Evolutionary conservation across 495 filamentous ascomycete species (phyloP).

Genomic region (Aspergillus sclerotiicarbonarius): DNA sequence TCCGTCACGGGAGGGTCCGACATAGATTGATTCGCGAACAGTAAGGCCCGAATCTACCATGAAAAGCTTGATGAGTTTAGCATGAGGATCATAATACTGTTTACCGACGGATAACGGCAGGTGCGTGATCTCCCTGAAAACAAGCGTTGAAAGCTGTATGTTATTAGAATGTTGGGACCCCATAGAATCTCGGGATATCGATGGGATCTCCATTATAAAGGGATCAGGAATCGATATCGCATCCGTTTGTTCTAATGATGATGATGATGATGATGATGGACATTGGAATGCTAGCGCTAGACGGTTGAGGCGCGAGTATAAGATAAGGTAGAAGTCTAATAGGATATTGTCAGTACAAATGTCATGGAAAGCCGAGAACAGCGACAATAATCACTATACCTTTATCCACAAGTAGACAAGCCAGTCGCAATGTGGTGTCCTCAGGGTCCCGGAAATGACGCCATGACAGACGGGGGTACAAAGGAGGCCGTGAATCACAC

Average conservation of each 20-base stretch:
- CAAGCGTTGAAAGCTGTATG: slow-evolving; percentile 29
- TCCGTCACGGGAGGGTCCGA: slow-evolving; percentile 11
- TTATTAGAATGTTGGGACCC: slow-evolving; percentile 5
- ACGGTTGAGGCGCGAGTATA: slow-evolving; percentile 46
- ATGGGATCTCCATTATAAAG: slow-evolving; percentile 38
- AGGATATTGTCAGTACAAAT: background rate
- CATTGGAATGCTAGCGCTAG: slow-evolving; percentile 39
- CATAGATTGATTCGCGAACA: slow-evolving; percentile 36
- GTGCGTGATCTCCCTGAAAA: slow-evolving; percentile 37
- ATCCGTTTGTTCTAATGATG: slow-evolving; percentile 16
- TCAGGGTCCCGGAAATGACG: slow-evolving; percentile 45
- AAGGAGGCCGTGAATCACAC: slow-evolving; percentile 11
- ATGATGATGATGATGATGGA: slow-evolving; percentile 20
- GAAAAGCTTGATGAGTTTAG: slow-evolving; percentile 40
- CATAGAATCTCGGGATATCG: slow-evolving; percentile 7
- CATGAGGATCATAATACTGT: slow-evolving; percentile 17
- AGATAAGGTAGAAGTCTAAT: slow-evolving; percentile 30
- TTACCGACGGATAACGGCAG: slow-evolving; percentile 13
- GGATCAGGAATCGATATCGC: slow-evolving; percentile 36
- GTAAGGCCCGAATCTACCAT: slow-evolving; percentile 32
- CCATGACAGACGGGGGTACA: slow-evolving; percentile 37
- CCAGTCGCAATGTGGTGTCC: slow-evolving; percentile 42
- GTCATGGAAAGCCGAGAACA: background rate
- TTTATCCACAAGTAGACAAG: slow-evolving; percentile 29
- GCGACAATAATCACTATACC: slow-evolving; percentile 17